Evolutionary conservation across 305 asterid species (phyloP), one percentile per base, ranked within the genome.

Genomic region (Plantago coronopus): DNA sequence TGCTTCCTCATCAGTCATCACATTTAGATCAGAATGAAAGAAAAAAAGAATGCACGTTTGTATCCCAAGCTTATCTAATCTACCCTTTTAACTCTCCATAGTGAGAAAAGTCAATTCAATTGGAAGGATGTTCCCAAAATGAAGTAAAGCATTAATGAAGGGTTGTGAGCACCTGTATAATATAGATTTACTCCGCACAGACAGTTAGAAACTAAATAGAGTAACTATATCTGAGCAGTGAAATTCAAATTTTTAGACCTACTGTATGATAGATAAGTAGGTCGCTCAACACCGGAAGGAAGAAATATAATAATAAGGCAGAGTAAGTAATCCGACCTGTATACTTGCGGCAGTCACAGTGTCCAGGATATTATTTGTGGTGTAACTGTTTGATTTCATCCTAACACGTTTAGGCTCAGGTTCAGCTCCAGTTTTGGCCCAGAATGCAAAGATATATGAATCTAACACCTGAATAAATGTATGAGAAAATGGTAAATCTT

Each of bases 331-430:
- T 44, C 40, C 13, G 58, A 90, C 97, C 95, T 90, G 97, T 75
- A 90, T 85, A 83, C 94, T 87, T 58, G 95, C 88, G 18, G 96
- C 91, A 57, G 96, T 78, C 64, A 87, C 97, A 0, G 78, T 71
- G 69, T 90, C 97, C 83, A 87, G 74, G 25, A 90, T 85, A 78
- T 80, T 85, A 74, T 67, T 90, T 18, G 86, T 83, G 34, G 96
- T 90, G 71, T 90, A 87, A 69, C 83, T 74, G 75, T 75, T 90
- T 63, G 94, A 90, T 82, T 80, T 87, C 77, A 90, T 71, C 80
- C 96, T 81, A 57, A 85, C 54, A 62, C 95, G 86, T 57, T 75
- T 85, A 48, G 88, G 80, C 69, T 87, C 89, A 55, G 68, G 68
- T 61, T 85, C 97, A 66, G 83, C 74, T 37, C 86, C 79, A 40